Conservation (phyloP, 1,139 yeast species). For the Spathaspora jeffriesii region DNA sequence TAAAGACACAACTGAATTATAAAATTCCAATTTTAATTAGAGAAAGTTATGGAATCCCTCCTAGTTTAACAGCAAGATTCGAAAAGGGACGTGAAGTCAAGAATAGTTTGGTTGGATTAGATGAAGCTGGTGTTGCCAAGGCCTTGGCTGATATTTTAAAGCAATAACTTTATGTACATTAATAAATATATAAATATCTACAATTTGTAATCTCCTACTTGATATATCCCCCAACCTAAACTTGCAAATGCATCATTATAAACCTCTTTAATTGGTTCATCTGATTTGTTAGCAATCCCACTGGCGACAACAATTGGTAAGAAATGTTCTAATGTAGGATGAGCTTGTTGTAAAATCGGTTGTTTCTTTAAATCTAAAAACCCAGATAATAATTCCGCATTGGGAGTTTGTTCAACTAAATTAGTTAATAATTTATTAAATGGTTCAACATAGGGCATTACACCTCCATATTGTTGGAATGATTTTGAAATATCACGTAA, state of each 20-base stretch:
- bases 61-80: conserved; percentile 73
- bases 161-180: not conserved
- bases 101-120: conserved; percentile 46
- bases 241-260: conserved; percentile 46
- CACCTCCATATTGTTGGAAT: conserved; percentile 17
- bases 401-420: conserved; percentile 21
- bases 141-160: conserved; percentile 42
- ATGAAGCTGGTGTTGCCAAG: conserved; percentile 37
- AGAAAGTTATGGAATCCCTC: conserved; percentile 73
- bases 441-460: conserved; percentile 48
- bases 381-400: conserved; percentile 12
- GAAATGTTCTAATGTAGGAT: conserved; percentile 77
- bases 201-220: conserved; percentile 26
- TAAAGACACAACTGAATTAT: conserved; percentile 49
- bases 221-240: conserved; percentile 71
- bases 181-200: not conserved
- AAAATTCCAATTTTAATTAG: conserved; percentile 70
- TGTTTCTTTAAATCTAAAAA: conserved; percentile 17
- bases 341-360: conserved; percentile 51
- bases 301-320: conserved; percentile 69
- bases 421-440: conserved; percentile 49
- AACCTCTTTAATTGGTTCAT: conserved; percentile 40
- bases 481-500: conserved; percentile 49
- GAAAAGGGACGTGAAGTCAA: conserved; percentile 47
- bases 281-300: conserved; percentile 47